A percentile compares a stretch with the other conserved stretches of the same genome.
phyloP scores from a whole-genome alignment of 805 yeast species.

The Yarrowia osloensis region DNA sequence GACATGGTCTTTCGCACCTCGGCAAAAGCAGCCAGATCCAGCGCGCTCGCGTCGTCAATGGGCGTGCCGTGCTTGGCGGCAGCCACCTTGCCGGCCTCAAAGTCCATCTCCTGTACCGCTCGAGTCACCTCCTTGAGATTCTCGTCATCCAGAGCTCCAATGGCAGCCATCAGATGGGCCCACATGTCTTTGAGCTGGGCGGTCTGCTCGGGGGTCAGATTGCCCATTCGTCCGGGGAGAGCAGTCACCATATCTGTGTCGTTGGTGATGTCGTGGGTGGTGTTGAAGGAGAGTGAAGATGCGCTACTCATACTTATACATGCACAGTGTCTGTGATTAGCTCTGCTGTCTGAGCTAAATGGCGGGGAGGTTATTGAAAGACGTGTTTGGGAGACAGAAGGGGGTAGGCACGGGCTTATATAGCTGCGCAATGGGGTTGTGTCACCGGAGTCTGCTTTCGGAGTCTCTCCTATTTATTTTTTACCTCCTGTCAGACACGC shows the following conservation, averaged over 20 bases:
- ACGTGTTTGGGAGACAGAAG: background rate
- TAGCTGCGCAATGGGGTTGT: background rate
- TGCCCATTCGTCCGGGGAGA: constrained; percentile 44
- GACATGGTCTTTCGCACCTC: constrained; percentile 20
- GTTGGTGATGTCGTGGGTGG: background rate
- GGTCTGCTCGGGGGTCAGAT: constrained; percentile 45
- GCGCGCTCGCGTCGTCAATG: background rate
- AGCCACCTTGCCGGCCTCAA: background rate
- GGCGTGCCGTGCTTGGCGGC: background rate
- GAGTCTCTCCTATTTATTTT: background rate
- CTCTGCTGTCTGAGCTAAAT: constrained; percentile 1
- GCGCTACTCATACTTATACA: background rate
- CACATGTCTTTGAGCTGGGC: constrained; percentile 46
- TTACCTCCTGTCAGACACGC: background rate
- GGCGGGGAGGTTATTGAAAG: background rate
- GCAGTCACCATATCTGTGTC: background rate
- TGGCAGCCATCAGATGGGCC: constrained; percentile 38
- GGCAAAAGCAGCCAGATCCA: constrained; percentile 10
- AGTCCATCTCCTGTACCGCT: constrained; percentile 1
- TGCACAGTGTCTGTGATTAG: constrained; percentile 10
- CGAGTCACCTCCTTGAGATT: constrained; percentile 9
- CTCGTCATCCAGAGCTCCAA: constrained; percentile 19
- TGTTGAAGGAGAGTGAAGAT: background rate
- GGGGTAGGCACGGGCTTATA: background rate
- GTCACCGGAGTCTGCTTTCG: background rate